Base-by-base conservation (phyloP, 441 rosid species). In the Pelargonium citronellum region DNA sequence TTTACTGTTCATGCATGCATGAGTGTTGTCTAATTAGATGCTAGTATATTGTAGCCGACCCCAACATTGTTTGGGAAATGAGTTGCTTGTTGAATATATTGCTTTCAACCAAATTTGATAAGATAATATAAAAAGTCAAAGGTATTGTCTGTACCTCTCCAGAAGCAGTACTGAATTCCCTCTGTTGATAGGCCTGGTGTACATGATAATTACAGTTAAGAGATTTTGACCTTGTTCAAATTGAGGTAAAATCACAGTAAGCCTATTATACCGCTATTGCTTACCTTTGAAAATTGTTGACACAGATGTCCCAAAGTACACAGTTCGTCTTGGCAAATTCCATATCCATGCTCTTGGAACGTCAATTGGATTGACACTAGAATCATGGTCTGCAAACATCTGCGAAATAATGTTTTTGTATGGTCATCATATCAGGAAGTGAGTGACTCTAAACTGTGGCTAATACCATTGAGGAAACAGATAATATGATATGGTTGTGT, bases 271-370 rank as follows among this genome's bases (percentile, higher is more conserved):
- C 16, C 67, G 34, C 49, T 46, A 11, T 69, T 66, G 44, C 80
- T 80, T 77, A 95, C 99, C 98, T 87, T 74, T 88, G 75, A 92
- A 92, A 79, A 95, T 95, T 71, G 97, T 71, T 72, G 98, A 79
- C 12, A 91, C 92, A 57, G 99, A 91, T 15, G 97, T 91, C 64
- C 98, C 98, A 68, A 95, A 95, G 87, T 87, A 95, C 34, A 92
- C 99, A 17, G 83, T 81, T 72, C 92, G 80, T 79, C 96, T 83
- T 9, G 92, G 88, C 74, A 95, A 82, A 69, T 87, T 85, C 98
- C 97, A 95, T 70, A 95, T 74, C 87, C 83, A 87, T 65, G 78
- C 75, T 80, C 97, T 87, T 72, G 95, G 96, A 75, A 95, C 94
- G 66, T 80, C 81, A 44, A 92, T 82, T 49, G 99, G 99, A 27